phyloP scores from a whole-genome alignment of 2,329 filamentous ascomycete genomes.

The Pseudocercospora ulei region DNA sequence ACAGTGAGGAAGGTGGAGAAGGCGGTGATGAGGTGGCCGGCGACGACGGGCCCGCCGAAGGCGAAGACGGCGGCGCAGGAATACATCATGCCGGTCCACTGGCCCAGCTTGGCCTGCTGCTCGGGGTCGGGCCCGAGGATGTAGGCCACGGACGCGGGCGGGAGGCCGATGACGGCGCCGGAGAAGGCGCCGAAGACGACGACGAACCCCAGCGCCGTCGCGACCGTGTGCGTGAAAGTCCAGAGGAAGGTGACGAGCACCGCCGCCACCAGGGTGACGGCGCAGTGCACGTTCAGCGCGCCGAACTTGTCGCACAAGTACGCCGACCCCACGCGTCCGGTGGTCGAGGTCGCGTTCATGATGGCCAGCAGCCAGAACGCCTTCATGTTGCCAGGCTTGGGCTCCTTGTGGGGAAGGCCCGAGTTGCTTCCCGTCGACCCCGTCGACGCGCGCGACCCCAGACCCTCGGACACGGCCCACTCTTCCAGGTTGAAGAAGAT shows the following conservation, averaged over 20 bases:
- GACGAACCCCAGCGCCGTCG: constrained; percentile 41
- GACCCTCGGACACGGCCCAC: constrained; percentile 41
- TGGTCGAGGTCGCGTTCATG: constrained; percentile 44
- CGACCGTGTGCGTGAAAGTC: constrained; percentile 36
- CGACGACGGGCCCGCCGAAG: constrained; percentile 42
- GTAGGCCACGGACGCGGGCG: constrained; percentile 43
- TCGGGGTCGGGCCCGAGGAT: constrained; percentile 35
- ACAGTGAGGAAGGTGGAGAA: constrained; percentile 40
- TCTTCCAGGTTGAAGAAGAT: constrained; percentile 48
- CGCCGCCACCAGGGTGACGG: constrained; percentile 37
- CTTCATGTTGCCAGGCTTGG: constrained; percentile 34
- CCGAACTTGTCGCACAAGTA: constrained; percentile 40
- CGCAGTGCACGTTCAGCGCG: constrained; percentile 41
- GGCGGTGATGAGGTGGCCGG: constrained; percentile 39
- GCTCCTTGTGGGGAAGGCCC: constrained; percentile 19
- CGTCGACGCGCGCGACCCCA: constrained; percentile 33
- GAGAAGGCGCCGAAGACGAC: constrained; percentile 43
- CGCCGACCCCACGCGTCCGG: constrained; percentile 42
- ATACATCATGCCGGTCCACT: constrained; percentile 49
- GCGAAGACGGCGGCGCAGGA: constrained; percentile 39
- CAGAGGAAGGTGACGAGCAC: constrained; percentile 41
- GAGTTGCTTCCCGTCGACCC: constrained; percentile 18
- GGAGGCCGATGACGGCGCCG: constrained; percentile 44
- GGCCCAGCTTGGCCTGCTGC: constrained; percentile 39
- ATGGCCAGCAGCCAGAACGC: constrained; percentile 45